Evolutionary conservation across 2,329 filamentous ascomycete genomes (phyloP), one percentile per base, ranked within the genome.

Genomic region (Cercospora sp.): DNA sequence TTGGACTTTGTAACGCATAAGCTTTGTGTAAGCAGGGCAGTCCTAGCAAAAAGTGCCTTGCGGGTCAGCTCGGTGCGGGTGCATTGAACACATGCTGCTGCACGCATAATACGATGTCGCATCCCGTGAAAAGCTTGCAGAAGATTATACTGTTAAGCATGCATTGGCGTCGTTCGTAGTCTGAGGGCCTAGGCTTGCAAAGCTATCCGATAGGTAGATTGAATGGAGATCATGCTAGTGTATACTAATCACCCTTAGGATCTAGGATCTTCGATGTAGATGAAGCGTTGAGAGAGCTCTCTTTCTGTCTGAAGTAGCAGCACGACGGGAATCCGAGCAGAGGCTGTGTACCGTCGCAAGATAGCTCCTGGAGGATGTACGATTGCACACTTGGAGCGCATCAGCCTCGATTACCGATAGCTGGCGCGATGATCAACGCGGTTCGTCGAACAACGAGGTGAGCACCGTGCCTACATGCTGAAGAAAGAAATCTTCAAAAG

Each of bases 401-500:
- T 31, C 30, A 31, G 28, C 28, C 28, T 28, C 28, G 28, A 28
- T 28, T 28, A n/a, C 16, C 36, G 16, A 42, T 42, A n/a, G 36
- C 36, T 42, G 5, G 36, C 16, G n/a, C 36, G 36, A n/a, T 3
- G 36, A 16, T 42, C 36, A 7, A n/a, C 5, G 36, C 36, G 36
- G 6, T 42, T 42, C 7, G 28, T 28, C 28, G 28, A 28, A 28
- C 7, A 28, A n/a, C n/a, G 1, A 3, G 16, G 36, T 16, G 36
- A n/a, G 6, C 6, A 42, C 36, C 16, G 16, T 42, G 16, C 16
- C 16, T 42, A 98, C 95, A 67, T 99, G 99, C 82, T 99, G 95
- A 95, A 91, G 23, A 96, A 78, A 99, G 99, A 80, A 99, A 99
- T 80, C 99, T 99, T 78, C 95, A 99, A 82, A 98, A 98, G 86